Evolutionary conservation across 352 stramenopile genomes (phyloP), one percentile per base, ranked within the genome.

Genomic region (Pythium guiyangense): DNA sequence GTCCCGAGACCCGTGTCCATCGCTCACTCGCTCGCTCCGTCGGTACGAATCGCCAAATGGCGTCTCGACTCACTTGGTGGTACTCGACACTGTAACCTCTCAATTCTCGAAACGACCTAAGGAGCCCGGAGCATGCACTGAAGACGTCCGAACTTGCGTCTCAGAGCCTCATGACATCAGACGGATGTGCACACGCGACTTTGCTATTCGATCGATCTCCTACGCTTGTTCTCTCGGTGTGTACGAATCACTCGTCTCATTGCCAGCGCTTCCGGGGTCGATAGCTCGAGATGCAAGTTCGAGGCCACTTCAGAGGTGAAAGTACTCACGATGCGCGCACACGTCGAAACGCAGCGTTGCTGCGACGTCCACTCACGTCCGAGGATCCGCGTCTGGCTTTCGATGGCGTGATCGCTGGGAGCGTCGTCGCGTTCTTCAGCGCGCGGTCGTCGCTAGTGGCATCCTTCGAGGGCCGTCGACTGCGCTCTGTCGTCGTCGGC

Each of bases 1-100:
- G 76, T 86, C 29, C 69, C 72, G 8, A 89, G 59, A 5, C 74
- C 76, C 10, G 74, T 64, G 43, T 89, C 73, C 79, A 87, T 87
- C 10, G 47, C 2, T 37, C 31, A 10, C 31, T 37, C 31, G 8
- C 31, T 37, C 31, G 31, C 17, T 40, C 35, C 35, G 35, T 40
- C 35, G 35, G 9, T 40, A 14, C 35, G 37, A 44, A 45, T 22
- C 18, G 18, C 4, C 39, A 45, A 45, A 45, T 45, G 39, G 6
- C 45, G 45, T 20, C 25, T 6, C 10, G n/a, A 35, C 45, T 50
- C 18, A 11, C 31, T 8, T 10, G 31, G 29, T 9, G 8, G 11
- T 6, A 37, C 31, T 37, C 31, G 31, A 37, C 31, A 37, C 31
- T 37, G 31, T 37, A 37, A 37, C 31, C 29, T 34, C 4, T 8